Conservation (phyloP, 441 rosid species). For the Gossypium trilobum region DNA sequence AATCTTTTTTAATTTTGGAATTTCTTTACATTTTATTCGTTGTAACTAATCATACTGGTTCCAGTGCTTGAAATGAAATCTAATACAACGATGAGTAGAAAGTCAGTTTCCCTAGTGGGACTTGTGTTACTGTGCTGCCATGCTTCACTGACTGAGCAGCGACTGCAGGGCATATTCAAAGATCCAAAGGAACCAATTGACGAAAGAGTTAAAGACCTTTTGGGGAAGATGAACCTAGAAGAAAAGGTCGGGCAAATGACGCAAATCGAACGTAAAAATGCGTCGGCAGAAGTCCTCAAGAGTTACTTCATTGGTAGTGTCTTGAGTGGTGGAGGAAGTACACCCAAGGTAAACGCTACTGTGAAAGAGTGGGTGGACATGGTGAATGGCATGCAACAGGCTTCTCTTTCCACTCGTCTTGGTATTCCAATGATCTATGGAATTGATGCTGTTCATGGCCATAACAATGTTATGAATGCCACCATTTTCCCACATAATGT, state of each 20-base stretch:
- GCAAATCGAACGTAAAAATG: constrained; percentile 7
- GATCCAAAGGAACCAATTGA: constrained; percentile 3
- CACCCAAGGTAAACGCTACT: background rate
- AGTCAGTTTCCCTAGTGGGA: background rate
- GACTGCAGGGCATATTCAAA: background rate
- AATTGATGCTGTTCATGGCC: constrained; percentile 9
- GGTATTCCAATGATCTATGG: constrained; percentile 12
- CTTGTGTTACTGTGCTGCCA: background rate
- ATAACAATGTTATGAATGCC: constrained; percentile 8
- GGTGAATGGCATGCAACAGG: background rate
- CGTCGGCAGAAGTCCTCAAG: background rate
- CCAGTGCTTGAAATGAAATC: background rate
- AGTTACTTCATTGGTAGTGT: constrained; percentile 6
- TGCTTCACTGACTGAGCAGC: background rate
- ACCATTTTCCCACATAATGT: constrained; percentile 12
- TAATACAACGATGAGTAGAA: background rate
- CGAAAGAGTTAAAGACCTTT: background rate
- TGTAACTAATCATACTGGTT: background rate
- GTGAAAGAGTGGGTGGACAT: constrained; percentile 7
- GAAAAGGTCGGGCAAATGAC: constrained; percentile 2
- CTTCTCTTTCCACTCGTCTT: background rate
- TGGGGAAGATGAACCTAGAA: constrained; percentile 5
- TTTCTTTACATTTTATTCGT: background rate
- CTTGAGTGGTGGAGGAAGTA: constrained; percentile 12
- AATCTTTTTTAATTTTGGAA: background rate